Evolutionary conservation across 768 basidiomycete species (phyloP).

Genomic region (Nidularia sp.): DNA sequence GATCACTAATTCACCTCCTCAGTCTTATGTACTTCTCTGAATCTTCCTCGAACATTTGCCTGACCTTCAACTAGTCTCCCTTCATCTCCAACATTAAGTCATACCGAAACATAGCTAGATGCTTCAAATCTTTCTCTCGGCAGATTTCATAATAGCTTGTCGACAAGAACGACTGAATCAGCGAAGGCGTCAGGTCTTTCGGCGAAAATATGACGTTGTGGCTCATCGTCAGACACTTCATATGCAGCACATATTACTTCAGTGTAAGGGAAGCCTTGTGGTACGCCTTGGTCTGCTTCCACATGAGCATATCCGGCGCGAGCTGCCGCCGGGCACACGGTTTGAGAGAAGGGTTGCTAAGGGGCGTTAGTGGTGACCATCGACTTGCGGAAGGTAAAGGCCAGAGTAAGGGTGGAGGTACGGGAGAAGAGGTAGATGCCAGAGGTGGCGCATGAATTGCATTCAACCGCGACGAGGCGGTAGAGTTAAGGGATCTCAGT

Average conservation of each 20-base stretch:
- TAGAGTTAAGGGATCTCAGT: slow-evolving; percentile 6
- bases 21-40: no score
- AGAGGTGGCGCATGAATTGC: slow-evolving; percentile 13
- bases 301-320: slow-evolving; percentile 15
- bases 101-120: slow-evolving; percentile 15
- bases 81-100: slow-evolving; percentile 14
- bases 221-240: slow-evolving; percentile 11
- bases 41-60: slow-evolving; percentile 6
- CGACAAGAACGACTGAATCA: slow-evolving; percentile 16
- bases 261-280: slow-evolving; percentile 1
- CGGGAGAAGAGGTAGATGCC: slow-evolving; percentile 13
- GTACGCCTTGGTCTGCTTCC: slow-evolving; percentile 6
- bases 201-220: slow-evolving; percentile 11
- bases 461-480: slow-evolving; percentile 11
- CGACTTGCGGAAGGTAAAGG: slow-evolving; percentile 8
- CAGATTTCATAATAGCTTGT: slow-evolving; percentile 16
- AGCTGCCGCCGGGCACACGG: slow-evolving; percentile 9
- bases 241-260: slow-evolving; percentile 12
- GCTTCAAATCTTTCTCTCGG: slow-evolving; percentile 10
- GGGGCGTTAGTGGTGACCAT: background rate
- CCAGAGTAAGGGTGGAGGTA: slow-evolving; percentile 8
- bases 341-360: slow-evolving; percentile 1
- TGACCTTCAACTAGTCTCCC: slow-evolving; percentile 8
- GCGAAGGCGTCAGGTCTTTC: slow-evolving; percentile 11
- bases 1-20: no score